These are phyloP conservation scores for Eragrostis tef DNA, from an alignment of 202 grass and related monocot genomes.

Conservation along the genomic window DNA sequence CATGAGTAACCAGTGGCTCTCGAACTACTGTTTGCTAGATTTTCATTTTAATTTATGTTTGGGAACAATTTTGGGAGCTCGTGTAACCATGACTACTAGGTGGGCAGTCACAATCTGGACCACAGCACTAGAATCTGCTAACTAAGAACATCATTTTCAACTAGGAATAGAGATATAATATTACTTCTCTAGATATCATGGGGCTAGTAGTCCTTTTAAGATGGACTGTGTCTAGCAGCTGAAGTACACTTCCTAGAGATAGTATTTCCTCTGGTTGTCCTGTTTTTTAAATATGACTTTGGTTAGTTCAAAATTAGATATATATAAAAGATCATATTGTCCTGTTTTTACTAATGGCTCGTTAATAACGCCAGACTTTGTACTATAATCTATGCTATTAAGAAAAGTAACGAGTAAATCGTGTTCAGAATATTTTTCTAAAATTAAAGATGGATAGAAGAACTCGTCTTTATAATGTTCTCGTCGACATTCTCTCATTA, in stretches of 20 bases:
- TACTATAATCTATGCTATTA: not conserved
- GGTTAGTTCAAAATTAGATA: too few species aligned
- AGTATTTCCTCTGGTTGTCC: not conserved
- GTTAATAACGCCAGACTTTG: not conserved
- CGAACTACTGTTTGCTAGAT: not conserved
- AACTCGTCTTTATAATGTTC: not conserved
- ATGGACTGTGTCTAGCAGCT: not conserved
- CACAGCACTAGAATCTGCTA: constrained; percentile 12
- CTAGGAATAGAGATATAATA: not conserved
- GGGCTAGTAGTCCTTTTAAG: not conserved
- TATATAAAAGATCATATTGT: too few species aligned
- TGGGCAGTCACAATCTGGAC: constrained; percentile 47
- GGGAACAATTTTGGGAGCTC: not conserved
- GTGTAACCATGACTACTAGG: constrained; percentile 12
- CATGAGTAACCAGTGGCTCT: constrained; percentile 5
- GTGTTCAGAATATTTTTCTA: not conserved
- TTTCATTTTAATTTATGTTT: not conserved
- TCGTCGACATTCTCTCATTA: too few species aligned
- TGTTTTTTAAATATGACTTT: not conserved
- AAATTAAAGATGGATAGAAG: not conserved
- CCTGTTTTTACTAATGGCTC: too few species aligned
- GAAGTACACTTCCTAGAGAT: constrained; percentile 22
- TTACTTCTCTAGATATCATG: not conserved
- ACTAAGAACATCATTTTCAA: constrained; percentile 32
- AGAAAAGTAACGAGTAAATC: too few species aligned